Evolutionary conservation across 176 grass and related monocot species (phyloP), one percentile per base, ranked within the genome.

Genomic region (Aechmea fasciata): DNA sequence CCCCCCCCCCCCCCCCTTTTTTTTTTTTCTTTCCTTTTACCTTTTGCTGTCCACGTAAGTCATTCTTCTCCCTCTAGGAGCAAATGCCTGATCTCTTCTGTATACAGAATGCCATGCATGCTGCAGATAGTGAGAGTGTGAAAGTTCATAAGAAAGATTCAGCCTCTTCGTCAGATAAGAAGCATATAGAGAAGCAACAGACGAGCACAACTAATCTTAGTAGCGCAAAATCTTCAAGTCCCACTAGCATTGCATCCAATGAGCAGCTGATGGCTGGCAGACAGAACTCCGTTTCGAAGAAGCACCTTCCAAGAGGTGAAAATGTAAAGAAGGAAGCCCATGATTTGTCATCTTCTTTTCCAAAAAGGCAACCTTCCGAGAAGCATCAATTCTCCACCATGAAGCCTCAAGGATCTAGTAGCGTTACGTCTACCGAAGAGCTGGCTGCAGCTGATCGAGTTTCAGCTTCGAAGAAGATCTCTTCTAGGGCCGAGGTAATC

Each of bases 401-500:
- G 13, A 76, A 65, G 72, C 64, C 72, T 80, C 79, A 68, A 67
- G 80, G 65, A 51, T 55, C 57, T 15, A 57, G 62, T 71, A 57
- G 64, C 13, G n/a, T 54, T 80, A 70, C 79, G 53, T 55, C 50
- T 67, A 11, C 65, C 1, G 74, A 77, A 20, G 50, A 69, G 6
- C 3, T 12, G 33, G 11, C 61, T 18, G 11, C 48, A 65, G 11
- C 49, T 52, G 59, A 49, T 18, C 49, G 13, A n/a, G 22, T 1
- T 50, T 29, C n/a, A 57, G 9, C 11, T 25, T 47, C 50, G 48
- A 76, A 57, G 64, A 63, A 50, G 48, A 23, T 48, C 28, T 77
- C 77, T 78, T 77, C 48, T 66, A 81, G 53, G 71, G 63, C 78
- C 20, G 84, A 87, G 84, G 88, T 91, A 83, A 63, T 15, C 52